A percentile compares a stretch with the other conserved stretches of the same genome.
Evolutionary conservation across 768 basidiomycete genomes (phyloP).

Genomic region (Serendipita vermifera): DNA sequence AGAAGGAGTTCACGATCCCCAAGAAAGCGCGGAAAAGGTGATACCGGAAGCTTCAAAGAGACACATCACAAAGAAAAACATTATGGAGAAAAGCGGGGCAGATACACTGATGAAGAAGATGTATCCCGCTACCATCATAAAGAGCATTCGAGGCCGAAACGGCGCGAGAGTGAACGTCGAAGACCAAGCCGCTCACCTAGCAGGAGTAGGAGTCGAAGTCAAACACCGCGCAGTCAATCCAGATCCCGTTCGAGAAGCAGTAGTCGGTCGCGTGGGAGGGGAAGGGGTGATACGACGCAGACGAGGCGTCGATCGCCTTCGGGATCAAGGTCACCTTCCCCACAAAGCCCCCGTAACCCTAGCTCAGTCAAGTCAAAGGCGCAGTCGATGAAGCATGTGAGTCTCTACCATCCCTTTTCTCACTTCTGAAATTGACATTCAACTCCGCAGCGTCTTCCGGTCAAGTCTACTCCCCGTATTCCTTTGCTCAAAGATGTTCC

Average conservation of each 20-base stretch:
- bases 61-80: background rate
- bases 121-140: background rate
- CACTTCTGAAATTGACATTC: no score
- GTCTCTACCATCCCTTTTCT: background rate
- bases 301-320: background rate
- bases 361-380: background rate
- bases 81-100: background rate
- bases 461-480: constrained; percentile 4
- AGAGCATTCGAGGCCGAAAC: constrained; percentile 1
- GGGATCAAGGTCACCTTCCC: constrained; percentile 1
- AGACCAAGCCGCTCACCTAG: background rate
- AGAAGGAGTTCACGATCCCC: no score
- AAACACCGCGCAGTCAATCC: constrained; percentile 10
- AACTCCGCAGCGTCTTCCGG: constrained; percentile 7
- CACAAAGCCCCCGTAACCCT: background rate
- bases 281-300: constrained; percentile 5
- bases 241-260: constrained; percentile 5
- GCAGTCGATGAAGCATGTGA: background rate
- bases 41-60: background rate
- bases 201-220: background rate
- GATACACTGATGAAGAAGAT: background rate
- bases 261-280: background rate
- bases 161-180: background rate
- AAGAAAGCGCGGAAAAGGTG: background rate
- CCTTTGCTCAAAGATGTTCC: constrained; percentile 1